Conservation (phyloP, 306 rosid genomes). For the Senna siamea region DNA sequence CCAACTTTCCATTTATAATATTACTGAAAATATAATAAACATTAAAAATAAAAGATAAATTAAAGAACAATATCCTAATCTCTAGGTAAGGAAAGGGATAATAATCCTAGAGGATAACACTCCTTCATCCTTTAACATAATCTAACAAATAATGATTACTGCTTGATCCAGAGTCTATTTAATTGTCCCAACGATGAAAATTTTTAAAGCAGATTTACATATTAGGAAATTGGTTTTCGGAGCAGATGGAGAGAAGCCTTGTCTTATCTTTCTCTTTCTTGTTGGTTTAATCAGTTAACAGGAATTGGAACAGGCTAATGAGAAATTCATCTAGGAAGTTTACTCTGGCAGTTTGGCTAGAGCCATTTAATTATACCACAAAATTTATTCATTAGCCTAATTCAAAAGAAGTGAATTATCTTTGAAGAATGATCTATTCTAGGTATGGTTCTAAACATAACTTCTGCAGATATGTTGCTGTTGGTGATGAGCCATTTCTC, state of each 20-base stretch:
- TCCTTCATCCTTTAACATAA: slow-evolving; percentile 10
- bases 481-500: slow-evolving; percentile 91
- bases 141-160: slow-evolving; percentile 2
- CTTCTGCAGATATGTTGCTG: slow-evolving; percentile 78
- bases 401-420: slow-evolving; percentile 24
- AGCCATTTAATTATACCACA: slow-evolving; percentile 11
- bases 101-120: not conserved
- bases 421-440: slow-evolving; percentile 24
- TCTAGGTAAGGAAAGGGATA: not conserved
- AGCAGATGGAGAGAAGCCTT: slow-evolving; percentile 1
- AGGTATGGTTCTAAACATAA: slow-evolving; percentile 33
- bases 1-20: not conserved
- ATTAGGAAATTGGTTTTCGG: slow-evolving; percentile 19
- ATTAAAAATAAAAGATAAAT: not conserved
- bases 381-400: not conserved
- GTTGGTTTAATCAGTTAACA: slow-evolving; percentile 30
- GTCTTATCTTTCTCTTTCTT: slow-evolving; percentile 28
- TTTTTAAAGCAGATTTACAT: not conserved
- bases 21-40: not conserved
- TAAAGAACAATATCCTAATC: not conserved
- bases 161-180: not conserved
- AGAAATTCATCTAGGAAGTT: not conserved
- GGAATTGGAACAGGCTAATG: slow-evolving; percentile 26
- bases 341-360: slow-evolving; percentile 19
- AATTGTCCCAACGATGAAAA: not conserved